Evolutionary conservation across 2,329 filamentous ascomycete species (phyloP).

Genomic region (Hypoxylon sp.): DNA sequence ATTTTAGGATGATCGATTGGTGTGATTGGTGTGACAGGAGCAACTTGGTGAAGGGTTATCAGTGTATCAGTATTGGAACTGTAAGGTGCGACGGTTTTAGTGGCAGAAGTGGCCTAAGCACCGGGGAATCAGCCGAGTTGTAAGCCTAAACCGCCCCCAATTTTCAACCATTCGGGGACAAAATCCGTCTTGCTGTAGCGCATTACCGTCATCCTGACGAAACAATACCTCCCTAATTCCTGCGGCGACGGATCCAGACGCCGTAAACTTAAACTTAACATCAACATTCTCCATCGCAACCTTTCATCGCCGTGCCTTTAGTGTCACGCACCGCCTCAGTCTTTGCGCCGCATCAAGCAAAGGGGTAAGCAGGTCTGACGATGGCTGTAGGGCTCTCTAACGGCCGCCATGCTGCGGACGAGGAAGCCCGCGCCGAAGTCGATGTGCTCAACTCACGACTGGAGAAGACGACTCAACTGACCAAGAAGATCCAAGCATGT

Average conservation of each 20-base stretch:
- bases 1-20: slow-evolving; percentile 34
- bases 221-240: slow-evolving; percentile 15
- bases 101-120: slow-evolving; percentile 30
- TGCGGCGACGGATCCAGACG: slow-evolving; percentile 25
- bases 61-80: slow-evolving; percentile 15
- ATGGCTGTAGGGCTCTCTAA: slow-evolving; percentile 69
- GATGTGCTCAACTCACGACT: slow-evolving; percentile 80
- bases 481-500: slow-evolving; percentile 94
- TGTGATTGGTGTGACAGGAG: slow-evolving; percentile 38
- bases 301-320: not conserved
- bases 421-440: slow-evolving; percentile 78
- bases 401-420: slow-evolving; percentile 69
- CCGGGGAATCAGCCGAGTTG: slow-evolving; percentile 30
- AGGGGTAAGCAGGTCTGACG: slow-evolving; percentile 52
- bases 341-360: slow-evolving; percentile 53
- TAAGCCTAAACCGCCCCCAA: slow-evolving; percentile 23
- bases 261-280: slow-evolving; percentile 39
- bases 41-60: slow-evolving; percentile 32
- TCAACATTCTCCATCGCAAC: slow-evolving; percentile 35
- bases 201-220: slow-evolving; percentile 25
- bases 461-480: slow-evolving; percentile 92
- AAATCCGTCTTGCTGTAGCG: slow-evolving; percentile 9
- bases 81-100: slow-evolving; percentile 11
- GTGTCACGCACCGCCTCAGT: not conserved
- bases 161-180: slow-evolving; percentile 12